phyloP scores from a whole-genome alignment of 495 filamentous ascomycete species.

The Hypoxylon intermedium region DNA sequence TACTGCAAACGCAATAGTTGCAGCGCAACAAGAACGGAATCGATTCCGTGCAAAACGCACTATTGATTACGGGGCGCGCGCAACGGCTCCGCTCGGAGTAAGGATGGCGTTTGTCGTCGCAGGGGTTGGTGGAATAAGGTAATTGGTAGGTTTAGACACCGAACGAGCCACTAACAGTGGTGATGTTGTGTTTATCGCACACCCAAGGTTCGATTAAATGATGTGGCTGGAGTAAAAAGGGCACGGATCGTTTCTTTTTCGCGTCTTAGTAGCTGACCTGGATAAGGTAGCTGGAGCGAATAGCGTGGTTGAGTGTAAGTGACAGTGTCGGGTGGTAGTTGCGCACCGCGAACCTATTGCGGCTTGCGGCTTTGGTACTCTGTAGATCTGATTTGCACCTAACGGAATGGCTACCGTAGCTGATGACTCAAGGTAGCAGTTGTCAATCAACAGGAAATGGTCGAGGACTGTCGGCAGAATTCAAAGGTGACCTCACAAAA shows the following conservation, averaged over 20 bases:
- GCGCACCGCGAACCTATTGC: neutral
- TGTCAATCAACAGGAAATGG: constrained; percentile 18
- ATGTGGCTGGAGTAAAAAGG: constrained; percentile 28
- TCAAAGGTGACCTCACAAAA: constrained; percentile 31
- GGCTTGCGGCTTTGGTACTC: neutral
- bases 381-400: constrained; percentile 15
- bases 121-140: constrained; percentile 23
- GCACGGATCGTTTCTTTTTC: neutral
- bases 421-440: constrained; percentile 33
- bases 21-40: constrained; percentile 21
- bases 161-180: too few relatives aligned
- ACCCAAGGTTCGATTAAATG: constrained; percentile 12
- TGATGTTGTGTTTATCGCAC: constrained; percentile 22
- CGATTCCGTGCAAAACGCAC: constrained; percentile 36
- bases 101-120: constrained; percentile 35
- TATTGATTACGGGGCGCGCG: constrained; percentile 20
- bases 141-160: constrained; percentile 18
- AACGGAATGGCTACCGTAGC: constrained; percentile 20
- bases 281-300: neutral
- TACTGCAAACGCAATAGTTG: constrained; percentile 18
- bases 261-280: constrained; percentile 19
- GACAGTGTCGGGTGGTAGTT: too few relatives aligned
- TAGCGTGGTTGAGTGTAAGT: too few relatives aligned
- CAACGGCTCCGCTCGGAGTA: constrained; percentile 37
- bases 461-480: constrained; percentile 31